Evolutionary conservation across 2,329 filamentous ascomycete species (phyloP), one percentile per base, ranked within the genome.

Genomic region (Phialophora tarda): DNA sequence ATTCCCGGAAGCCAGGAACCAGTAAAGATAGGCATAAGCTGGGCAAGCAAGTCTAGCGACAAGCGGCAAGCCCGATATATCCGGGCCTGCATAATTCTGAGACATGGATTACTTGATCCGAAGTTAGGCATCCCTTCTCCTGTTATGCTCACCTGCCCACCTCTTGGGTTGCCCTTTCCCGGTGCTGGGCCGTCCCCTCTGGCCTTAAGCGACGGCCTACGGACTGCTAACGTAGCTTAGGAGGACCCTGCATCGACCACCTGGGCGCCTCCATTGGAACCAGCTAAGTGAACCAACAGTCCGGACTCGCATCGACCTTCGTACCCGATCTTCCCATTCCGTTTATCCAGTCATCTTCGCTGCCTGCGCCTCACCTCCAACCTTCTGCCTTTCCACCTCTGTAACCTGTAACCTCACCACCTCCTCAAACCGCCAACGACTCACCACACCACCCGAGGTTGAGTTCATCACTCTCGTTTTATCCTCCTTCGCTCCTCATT

Each of bases 401-500:
- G 47, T 61, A 51, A 61, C 59, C 59, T 61, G 59, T 38, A 50
- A 50, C 61, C 59, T 56, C 34, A 54, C 59, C 34, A 65, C 66
- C 51, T 63, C 63, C 53, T 63, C 59, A 65, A 61, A 61, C 59
- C 14, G 47, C 59, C 48, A 61, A 53, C 59, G 28, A 51, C 47
- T 61, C 59, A 51, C 59, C 54, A 53, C 53, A 64, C 54, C 28
- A 59, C 60, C 60, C 63, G 60, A 56, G 63, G 65, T 63, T 66
- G 65, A 66, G 60, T 61, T 63, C 59, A 63, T 55, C 61, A 64
- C 60, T 66, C 63, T 55, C 59, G 48, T 63, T 70, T 68, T 63
- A 64, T 64, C 24, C 48, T 57, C 48, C 38, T 44, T 64, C 51
- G 34, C 26, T 23, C 32, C 30, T 47, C 38, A 23, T 55, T 21